Percentiles rank a stretch among this genome's conserved stretches.
These are phyloP conservation scores for Boletus reticulatus DNA, from an alignment of 768 basidiomycete species.

Conservation along the genomic window DNA sequence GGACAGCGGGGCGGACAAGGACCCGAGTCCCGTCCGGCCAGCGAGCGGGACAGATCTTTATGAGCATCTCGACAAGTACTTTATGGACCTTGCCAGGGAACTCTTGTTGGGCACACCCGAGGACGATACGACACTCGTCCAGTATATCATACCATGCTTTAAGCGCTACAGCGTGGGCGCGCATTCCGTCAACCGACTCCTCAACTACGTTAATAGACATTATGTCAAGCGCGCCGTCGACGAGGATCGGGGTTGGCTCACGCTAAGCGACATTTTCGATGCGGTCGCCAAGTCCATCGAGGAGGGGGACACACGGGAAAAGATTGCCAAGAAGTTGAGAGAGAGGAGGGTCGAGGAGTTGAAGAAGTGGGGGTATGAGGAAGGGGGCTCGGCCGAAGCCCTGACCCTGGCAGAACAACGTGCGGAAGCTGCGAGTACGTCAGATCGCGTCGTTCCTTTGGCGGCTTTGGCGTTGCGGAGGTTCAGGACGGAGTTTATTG, in stretches of 20 bases:
- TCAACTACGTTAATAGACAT: constrained; percentile 71
- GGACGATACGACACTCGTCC: constrained; percentile 63
- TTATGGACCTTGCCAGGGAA: constrained; percentile 58
- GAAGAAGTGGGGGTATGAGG: constrained; percentile 67
- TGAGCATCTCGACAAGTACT: constrained; percentile 71
- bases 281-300: constrained; percentile 52
- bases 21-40: constrained; percentile 16
- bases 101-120: constrained; percentile 60
- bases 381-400: constrained; percentile 46
- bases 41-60: constrained; percentile 68
- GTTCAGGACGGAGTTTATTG: constrained; percentile 71
- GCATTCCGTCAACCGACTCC: constrained; percentile 64
- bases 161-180: constrained; percentile 68
- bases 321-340: constrained; percentile 54
- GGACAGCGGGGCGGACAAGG: constrained; percentile 25
- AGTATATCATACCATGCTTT: constrained; percentile 71
- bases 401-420: constrained; percentile 61
- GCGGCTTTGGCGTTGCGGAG: constrained; percentile 64
- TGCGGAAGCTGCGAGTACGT: constrained; percentile 70
- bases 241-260: constrained; percentile 78
- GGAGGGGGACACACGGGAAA: constrained; percentile 56
- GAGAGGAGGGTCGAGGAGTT: constrained; percentile 63
- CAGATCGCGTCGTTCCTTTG: constrained; percentile 65
- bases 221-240: constrained; percentile 76
- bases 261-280: constrained; percentile 62